Conservation (phyloP, 2,329 filamentous ascomycete species). For the Tolypocladium cylindrosporum region DNA sequence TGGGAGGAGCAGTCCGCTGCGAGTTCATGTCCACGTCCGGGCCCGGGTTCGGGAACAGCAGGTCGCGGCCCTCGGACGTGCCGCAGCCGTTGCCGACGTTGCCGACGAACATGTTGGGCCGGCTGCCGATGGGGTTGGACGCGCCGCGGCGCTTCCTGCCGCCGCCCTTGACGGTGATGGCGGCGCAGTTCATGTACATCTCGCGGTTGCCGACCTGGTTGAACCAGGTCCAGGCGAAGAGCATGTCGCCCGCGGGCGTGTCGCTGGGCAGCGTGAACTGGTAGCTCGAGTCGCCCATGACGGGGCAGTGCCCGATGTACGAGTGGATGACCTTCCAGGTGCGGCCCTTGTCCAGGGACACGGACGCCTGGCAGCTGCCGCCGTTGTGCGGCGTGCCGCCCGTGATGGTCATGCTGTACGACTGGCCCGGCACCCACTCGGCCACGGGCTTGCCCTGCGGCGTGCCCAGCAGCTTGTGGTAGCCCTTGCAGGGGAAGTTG, state of each 20-base stretch:
- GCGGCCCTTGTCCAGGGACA: slow-evolving; percentile 62
- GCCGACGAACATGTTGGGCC: slow-evolving; percentile 62
- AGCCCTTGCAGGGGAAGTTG: slow-evolving; percentile 70
- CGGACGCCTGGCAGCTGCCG: slow-evolving; percentile 66
- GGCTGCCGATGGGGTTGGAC: slow-evolving; percentile 34
- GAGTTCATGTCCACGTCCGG: slow-evolving; percentile 34
- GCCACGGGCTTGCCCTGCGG: slow-evolving; percentile 41
- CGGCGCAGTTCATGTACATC: slow-evolving; percentile 82
- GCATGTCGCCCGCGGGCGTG: slow-evolving; percentile 47
- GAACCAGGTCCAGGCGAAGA: slow-evolving; percentile 72
- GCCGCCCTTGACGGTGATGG: slow-evolving; percentile 47
- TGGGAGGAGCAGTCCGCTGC: slow-evolving; percentile 24
- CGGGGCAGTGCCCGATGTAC: slow-evolving; percentile 45
- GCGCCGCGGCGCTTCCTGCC: slow-evolving; percentile 20
- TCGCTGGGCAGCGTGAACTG: slow-evolving; percentile 57
- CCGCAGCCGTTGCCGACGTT: slow-evolving; percentile 54
- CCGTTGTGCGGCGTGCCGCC: slow-evolving; percentile 57
- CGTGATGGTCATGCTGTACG: slow-evolving; percentile 52
- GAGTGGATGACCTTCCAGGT: slow-evolving; percentile 60
- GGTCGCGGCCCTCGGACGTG: slow-evolving; percentile 46
- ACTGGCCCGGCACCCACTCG: slow-evolving; percentile 51
- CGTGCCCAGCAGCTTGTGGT: slow-evolving; percentile 37
- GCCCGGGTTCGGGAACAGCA: slow-evolving; percentile 58
- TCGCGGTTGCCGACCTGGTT: slow-evolving; percentile 70
- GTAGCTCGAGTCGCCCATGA: slow-evolving; percentile 37